Evolutionary conservation across 1,284 basidiomycete species (phyloP).

Genomic region (Apiotrichum gracile): DNA sequence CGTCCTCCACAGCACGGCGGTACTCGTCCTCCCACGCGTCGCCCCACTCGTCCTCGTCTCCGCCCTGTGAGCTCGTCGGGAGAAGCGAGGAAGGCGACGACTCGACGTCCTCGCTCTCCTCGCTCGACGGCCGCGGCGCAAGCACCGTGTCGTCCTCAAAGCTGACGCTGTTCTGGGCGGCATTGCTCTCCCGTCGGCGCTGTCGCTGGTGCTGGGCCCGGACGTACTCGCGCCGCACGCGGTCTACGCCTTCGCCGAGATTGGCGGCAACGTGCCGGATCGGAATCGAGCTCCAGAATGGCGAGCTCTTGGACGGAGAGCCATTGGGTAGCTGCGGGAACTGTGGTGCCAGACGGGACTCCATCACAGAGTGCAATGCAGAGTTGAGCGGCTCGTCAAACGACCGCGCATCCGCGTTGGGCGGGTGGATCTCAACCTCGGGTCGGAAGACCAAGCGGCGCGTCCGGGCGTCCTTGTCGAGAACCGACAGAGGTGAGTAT

Average conservation of each 20-base stretch:
- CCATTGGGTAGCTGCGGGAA: constrained; percentile 77
- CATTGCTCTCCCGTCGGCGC: constrained; percentile 16
- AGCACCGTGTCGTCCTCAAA: constrained; percentile 45
- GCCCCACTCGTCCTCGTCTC: constrained; percentile 27
- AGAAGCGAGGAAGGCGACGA: constrained; percentile 28
- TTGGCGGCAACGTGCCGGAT: constrained; percentile 37
- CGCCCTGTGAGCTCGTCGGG: constrained; percentile 20
- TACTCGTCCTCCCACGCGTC: constrained; percentile 45
- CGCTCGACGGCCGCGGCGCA: not conserved
- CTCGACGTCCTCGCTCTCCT: constrained; percentile 16
- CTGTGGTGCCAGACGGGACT: constrained; percentile 50
- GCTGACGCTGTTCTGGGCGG: constrained; percentile 21
- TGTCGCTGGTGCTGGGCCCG: constrained; percentile 21
- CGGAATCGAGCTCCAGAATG: constrained; percentile 33
- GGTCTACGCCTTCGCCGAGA: constrained; percentile 38
- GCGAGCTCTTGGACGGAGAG: constrained; percentile 25
- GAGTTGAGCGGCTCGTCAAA: constrained; percentile 72
- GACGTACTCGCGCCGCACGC: constrained; percentile 36
- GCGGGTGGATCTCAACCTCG: constrained; percentile 58
- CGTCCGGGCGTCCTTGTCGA: constrained; percentile 59
- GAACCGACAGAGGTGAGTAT: constrained; percentile 64
- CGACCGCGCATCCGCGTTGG: constrained; percentile 41
- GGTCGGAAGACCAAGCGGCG: constrained; percentile 62
- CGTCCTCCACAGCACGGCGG: constrained; percentile 40
- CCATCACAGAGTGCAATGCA: constrained; percentile 62